These are phyloP conservation scores for Acanthamoeba lenticulata DNA, from an alignment of 208 protist species.

Conservation along the genomic window DNA sequence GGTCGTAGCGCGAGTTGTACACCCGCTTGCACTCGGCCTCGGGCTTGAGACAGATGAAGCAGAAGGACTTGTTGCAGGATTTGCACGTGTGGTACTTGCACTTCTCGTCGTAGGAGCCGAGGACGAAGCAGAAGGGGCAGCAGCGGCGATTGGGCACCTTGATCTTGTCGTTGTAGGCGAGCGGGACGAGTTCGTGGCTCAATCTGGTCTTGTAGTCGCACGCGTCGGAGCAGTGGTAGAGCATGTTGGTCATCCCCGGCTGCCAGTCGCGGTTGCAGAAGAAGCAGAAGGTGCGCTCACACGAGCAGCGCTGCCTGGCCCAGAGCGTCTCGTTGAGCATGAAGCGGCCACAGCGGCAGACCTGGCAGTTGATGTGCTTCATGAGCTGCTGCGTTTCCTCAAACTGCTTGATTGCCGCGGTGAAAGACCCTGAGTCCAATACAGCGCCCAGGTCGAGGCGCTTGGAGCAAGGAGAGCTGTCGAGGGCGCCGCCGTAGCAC, in stretches of 20 bases:
- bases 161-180: not conserved
- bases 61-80: not conserved
- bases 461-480: not conserved
- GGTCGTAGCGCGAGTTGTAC: not conserved
- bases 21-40: not conserved
- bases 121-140: not conserved
- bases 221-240: not conserved
- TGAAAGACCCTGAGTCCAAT: not conserved
- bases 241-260: not conserved
- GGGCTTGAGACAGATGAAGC: not conserved
- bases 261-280: not conserved
- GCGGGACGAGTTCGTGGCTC: not conserved
- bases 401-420: not conserved
- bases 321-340: not conserved
- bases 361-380: not conserved
- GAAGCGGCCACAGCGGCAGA: not conserved
- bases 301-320: not conserved
- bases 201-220: not conserved
- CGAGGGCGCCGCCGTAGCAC: too few species aligned
- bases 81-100: not conserved
- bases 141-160: not conserved
- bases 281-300: not conserved
- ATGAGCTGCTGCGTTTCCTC: not conserved
- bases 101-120: not conserved
- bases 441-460: not conserved